Percentiles rank a stretch among this genome's conserved stretches.
These are phyloP conservation scores for Saccharomycopsis phalli DNA, from an alignment of 1,139 yeast species.

Conservation along the genomic window DNA sequence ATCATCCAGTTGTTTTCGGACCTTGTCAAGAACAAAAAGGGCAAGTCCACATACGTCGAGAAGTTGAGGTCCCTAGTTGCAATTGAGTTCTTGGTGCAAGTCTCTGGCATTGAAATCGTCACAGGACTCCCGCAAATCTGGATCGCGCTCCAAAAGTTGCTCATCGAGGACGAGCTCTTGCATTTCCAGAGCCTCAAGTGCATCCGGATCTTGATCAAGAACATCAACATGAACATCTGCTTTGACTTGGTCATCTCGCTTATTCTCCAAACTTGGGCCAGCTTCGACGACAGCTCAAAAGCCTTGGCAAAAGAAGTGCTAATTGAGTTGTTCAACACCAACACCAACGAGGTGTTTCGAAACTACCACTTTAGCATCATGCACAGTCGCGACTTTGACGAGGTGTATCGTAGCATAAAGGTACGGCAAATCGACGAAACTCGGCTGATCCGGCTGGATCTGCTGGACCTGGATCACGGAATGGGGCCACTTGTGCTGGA, in stretches of 20 bases:
- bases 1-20: conserved; percentile 75
- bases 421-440: conserved; percentile 23
- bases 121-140: conserved; percentile 84
- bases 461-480: no score
- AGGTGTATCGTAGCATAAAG: conserved; percentile 25
- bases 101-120: conserved; percentile 54
- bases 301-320: conserved; percentile 39
- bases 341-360: conserved; percentile 33
- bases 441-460: background rate
- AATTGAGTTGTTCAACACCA: conserved; percentile 27
- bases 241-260: conserved; percentile 49
- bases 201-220: conserved; percentile 51
- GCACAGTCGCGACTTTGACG: conserved; percentile 34
- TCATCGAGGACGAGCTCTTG: conserved; percentile 55
- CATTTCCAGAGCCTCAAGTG: conserved; percentile 58
- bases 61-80: conserved; percentile 69
- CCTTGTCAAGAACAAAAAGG: conserved; percentile 64
- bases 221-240: conserved; percentile 45
- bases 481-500: conserved; percentile 21
- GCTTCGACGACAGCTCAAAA: conserved; percentile 41
- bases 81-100: conserved; percentile 54
- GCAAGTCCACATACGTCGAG: conserved; percentile 62
- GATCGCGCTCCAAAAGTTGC: conserved; percentile 78
- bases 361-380: conserved; percentile 41
- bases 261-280: conserved; percentile 54